Base-by-base conservation (phyloP, 768 basidiomycete species). In the Hericium coralloides region DNA sequence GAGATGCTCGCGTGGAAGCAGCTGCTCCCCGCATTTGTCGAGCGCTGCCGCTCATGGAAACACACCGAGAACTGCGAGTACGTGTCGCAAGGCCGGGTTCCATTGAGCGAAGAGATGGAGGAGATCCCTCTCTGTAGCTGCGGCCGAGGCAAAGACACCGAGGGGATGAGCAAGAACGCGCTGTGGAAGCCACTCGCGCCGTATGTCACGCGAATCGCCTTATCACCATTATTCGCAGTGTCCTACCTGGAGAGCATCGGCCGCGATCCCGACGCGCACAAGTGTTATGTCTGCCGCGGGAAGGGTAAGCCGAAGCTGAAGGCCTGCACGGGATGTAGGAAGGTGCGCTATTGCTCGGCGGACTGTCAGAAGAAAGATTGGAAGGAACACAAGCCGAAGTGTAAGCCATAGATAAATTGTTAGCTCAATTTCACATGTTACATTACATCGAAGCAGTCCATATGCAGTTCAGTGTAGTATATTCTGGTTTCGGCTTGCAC, bases 211-310 rank as follows among this genome's bases (percentile, higher is more conserved):
- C 70, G 82, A 9, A 67, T 74, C 4, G 84, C 79, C 0, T 66
- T 85, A 39, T 70, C 75, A 1, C 83, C 80, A 0, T 66, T 85
- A 12, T 84, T 83, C 53, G 72, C 77, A 0, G 73, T 78, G 15
- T 71, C 80, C 6, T 81, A 77, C 62, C 55, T 81, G 59, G 78
- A 82, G 59, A 64, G 64, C 14, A 62, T 77, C 20, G 69, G 66
- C 2, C 55, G 59, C n/a, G 38, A 55, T 12, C 58, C 56, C 4
- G 47, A 4, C 1, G 38, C 25, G 4, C 41, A 63, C 36, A 65
- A 63, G 58, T 76, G 75, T 52, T 58, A 60, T 10, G 61, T 66
- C 2, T 76, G 66, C 49, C 36, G 65, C 45, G 66, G 66, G 12
- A 61, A 54, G 18, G 71, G 73, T 10, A 69, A 72, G 56, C 63